These are phyloP conservation scores for Podila clonocystis DNA, from an alignment of 192 early-diverging fungal species.

Conservation along the genomic window DNA sequence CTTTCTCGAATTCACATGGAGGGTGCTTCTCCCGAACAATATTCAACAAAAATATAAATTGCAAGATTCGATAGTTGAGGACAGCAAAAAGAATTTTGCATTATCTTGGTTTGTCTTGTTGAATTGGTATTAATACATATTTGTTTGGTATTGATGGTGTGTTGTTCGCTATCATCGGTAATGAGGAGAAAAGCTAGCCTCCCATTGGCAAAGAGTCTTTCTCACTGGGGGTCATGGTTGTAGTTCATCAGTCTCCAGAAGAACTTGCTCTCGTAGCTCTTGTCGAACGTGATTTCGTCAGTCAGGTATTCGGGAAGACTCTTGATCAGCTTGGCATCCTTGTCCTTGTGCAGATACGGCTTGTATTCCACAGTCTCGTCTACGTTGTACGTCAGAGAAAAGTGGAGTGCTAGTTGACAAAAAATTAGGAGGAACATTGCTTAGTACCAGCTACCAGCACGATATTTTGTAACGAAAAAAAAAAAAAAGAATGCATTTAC, in stretches of 20 bases:
- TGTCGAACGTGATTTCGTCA: conserved; percentile 31
- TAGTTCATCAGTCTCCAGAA: conserved; percentile 38
- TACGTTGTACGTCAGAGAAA: conserved; percentile 29
- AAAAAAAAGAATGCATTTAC: conserved; percentile 15
- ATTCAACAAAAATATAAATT: too few species aligned
- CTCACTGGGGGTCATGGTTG: conserved; percentile 15
- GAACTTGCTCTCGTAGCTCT: conserved; percentile 31
- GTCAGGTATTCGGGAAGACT: conserved; percentile 34
- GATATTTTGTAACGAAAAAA: background rate
- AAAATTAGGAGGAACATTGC: background rate
- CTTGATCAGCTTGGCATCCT: conserved; percentile 20
- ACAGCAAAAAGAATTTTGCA: too few species aligned
- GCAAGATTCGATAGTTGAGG: too few species aligned
- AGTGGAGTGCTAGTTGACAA: conserved; percentile 13
- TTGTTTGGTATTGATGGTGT: too few species aligned
- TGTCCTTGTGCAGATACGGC: conserved; percentile 7
- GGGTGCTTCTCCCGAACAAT: too few species aligned
- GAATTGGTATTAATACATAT: too few species aligned
- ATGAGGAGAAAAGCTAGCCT: too few species aligned
- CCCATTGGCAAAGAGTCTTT: too few species aligned
- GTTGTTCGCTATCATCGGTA: too few species aligned
- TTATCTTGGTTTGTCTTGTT: too few species aligned
- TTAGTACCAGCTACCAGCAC: background rate
- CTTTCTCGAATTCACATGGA: too few species aligned
- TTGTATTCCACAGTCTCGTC: conserved; percentile 11